Evolutionary conservation across 306 rosid species (phyloP).

Genomic region (Glycine tomentella): DNA sequence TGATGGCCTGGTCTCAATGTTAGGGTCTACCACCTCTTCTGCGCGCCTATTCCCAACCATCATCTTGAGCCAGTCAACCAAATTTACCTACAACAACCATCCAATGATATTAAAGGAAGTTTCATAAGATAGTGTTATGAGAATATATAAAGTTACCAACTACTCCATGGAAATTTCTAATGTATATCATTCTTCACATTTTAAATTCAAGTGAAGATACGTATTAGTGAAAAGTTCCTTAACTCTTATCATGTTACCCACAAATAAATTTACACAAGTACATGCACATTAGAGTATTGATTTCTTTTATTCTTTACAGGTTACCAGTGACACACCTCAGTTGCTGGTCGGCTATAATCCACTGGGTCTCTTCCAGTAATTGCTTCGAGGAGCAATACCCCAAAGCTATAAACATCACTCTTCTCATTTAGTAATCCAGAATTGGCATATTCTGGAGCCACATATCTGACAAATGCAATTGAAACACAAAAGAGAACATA

Average conservation of each 20-base stretch:
- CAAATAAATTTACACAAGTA: background rate
- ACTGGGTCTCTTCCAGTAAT: conserved; percentile 96
- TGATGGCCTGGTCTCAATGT: conserved; percentile 83
- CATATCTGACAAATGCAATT: conserved; percentile 66
- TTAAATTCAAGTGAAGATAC: conserved; percentile 34
- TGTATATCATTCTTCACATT: no score
- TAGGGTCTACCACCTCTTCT: conserved; percentile 93
- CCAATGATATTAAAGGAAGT: conserved; percentile 30
- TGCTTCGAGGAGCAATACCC: conserved; percentile 82
- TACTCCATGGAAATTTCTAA: conserved; percentile 25
- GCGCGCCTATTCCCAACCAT: conserved; percentile 92
- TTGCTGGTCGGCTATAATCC: conserved; percentile 76
- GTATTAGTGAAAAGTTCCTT: conserved; percentile 6
- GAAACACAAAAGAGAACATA: conserved; percentile 36
- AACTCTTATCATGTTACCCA: conserved; percentile 25
- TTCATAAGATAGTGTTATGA: background rate
- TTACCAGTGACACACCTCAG: conserved; percentile 65
- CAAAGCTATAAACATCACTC: conserved; percentile 90
- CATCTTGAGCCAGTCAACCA: conserved; percentile 96
- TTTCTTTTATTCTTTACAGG: conserved; percentile 8
- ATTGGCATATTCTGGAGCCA: conserved; percentile 97
- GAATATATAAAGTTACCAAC: background rate
- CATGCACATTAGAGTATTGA: conserved; percentile 13
- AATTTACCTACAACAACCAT: conserved; percentile 75
- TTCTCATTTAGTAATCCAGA: conserved; percentile 92